These are phyloP conservation scores for Zygosaccharomyces siamensis DNA, from an alignment of 805 yeast species.

Conservation along the genomic window DNA sequence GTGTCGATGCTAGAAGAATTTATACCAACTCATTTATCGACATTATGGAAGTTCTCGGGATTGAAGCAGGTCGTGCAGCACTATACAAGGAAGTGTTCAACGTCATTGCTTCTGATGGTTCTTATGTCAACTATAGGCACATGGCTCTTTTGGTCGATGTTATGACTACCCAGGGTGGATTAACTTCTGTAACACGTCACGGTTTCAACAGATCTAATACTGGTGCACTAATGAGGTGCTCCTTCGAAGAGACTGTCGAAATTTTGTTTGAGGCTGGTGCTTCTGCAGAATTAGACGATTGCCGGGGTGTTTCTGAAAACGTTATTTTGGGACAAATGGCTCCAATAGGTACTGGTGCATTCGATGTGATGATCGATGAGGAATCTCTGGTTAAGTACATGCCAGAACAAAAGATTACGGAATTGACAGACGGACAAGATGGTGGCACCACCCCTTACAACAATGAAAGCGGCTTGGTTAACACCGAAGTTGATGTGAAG, in stretches of 20 bases:
- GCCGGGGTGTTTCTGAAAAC: conserved; percentile 97
- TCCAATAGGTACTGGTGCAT: conserved; percentile 97
- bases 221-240: conserved; percentile 98
- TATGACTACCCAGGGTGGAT: conserved; percentile 97
- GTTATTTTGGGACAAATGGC: conserved; percentile 98
- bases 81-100: conserved; percentile 90
- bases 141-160: conserved; percentile 96
- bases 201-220: conserved; percentile 98
- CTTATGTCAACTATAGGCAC: conserved; percentile 97
- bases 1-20: conserved; percentile 85
- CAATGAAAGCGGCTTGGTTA: conserved; percentile 53
- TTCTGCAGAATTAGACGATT: conserved; percentile 94
- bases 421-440: conserved; percentile 45
- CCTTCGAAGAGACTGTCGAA: conserved; percentile 98
- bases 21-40: conserved; percentile 97
- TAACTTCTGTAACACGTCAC: conserved; percentile 98
- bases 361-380: conserved; percentile 93
- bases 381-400: conserved; percentile 58
- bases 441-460: conserved; percentile 94
- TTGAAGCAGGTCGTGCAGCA: conserved; percentile 96
- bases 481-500: conserved; percentile 55
- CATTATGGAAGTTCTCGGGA: conserved; percentile 89
- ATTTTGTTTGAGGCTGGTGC: conserved; percentile 97
- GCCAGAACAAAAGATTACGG: conserved; percentile 40
- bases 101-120: conserved; percentile 99